Conservation (phyloP, 2,329 filamentous ascomycete species). For the Xylaria sp. region DNA sequence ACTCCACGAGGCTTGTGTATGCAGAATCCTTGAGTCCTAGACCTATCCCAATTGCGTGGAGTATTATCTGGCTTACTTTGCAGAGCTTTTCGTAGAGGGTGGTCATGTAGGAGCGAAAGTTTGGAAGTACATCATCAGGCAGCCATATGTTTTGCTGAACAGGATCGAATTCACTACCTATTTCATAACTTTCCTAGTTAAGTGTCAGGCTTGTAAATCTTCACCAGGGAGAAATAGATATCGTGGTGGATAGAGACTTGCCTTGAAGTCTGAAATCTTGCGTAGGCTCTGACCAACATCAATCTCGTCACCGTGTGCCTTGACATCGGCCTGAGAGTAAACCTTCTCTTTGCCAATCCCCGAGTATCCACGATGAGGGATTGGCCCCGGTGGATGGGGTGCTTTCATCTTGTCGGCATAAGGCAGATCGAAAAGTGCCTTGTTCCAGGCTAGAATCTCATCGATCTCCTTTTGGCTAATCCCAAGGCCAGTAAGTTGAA, state of each 20-base stretch:
- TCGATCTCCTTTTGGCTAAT: conserved; percentile 33
- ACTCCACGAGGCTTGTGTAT: conserved; percentile 5
- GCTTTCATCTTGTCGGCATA: conserved; percentile 44
- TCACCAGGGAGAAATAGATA: not conserved
- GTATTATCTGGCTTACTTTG: conserved; percentile 31
- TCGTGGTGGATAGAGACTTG: not conserved
- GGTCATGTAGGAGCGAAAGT: conserved; percentile 54
- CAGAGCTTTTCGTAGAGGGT: conserved; percentile 47
- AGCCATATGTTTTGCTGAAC: conserved; percentile 61
- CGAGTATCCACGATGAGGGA: conserved; percentile 44
- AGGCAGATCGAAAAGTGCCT: conserved; percentile 41
- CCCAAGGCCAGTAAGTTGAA: conserved; percentile 39
- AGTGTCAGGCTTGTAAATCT: not conserved
- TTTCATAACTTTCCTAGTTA: conserved; percentile 55
- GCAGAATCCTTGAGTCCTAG: conserved; percentile 31
- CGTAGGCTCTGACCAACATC: conserved; percentile 31
- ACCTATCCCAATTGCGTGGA: conserved; percentile 36
- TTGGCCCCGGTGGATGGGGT: conserved; percentile 38
- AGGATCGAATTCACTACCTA: conserved; percentile 57
- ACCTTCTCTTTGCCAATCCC: conserved; percentile 42
- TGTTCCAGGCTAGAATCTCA: conserved; percentile 39
- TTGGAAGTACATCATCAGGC: conserved; percentile 56
- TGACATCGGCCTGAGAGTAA: conserved; percentile 38
- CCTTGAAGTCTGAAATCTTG: conserved; percentile 44
- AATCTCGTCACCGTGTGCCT: not conserved